phyloP scores from a whole-genome alignment of 805 yeast genomes.

The Kluyveromyces nonfermentans region DNA sequence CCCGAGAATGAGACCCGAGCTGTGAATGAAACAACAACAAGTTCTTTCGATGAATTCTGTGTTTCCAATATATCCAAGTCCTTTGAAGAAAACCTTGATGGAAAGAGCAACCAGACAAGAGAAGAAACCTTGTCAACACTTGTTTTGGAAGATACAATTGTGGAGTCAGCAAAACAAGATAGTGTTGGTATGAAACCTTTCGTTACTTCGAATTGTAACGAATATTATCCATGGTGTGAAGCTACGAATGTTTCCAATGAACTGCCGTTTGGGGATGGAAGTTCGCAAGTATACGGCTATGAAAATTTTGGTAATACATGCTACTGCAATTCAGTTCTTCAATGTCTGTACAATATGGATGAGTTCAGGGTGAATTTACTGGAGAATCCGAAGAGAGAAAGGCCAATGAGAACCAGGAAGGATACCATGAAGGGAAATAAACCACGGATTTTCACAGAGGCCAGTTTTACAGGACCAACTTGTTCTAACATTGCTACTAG shows the following conservation, averaged over 20 bases:
- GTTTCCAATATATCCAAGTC: neutral
- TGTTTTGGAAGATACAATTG: neutral
- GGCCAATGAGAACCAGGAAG: constrained; percentile 31
- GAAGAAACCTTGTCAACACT: neutral
- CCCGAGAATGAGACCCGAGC: neutral
- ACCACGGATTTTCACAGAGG: constrained; percentile 25
- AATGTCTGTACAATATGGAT: constrained; percentile 70
- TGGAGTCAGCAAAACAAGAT: neutral
- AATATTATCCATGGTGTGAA: neutral
- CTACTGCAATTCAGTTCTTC: constrained; percentile 87
- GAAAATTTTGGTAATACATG: constrained; percentile 89
- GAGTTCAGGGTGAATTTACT: constrained; percentile 53
- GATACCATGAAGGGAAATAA: constrained; percentile 33
- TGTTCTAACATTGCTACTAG: neutral
- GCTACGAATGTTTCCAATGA: neutral
- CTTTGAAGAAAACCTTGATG: neutral
- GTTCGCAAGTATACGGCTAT: constrained; percentile 64
- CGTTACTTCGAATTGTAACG: neutral
- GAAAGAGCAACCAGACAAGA: neutral
- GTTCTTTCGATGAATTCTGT: neutral
- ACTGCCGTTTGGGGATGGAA: constrained; percentile 56
- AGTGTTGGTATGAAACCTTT: neutral
- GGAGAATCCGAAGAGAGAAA: constrained; percentile 36
- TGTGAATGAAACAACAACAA: neutral
- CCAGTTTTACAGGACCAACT: constrained; percentile 15